Conservation (phyloP, 148 eudicot species). For the Dysphania ambrosioides region DNA sequence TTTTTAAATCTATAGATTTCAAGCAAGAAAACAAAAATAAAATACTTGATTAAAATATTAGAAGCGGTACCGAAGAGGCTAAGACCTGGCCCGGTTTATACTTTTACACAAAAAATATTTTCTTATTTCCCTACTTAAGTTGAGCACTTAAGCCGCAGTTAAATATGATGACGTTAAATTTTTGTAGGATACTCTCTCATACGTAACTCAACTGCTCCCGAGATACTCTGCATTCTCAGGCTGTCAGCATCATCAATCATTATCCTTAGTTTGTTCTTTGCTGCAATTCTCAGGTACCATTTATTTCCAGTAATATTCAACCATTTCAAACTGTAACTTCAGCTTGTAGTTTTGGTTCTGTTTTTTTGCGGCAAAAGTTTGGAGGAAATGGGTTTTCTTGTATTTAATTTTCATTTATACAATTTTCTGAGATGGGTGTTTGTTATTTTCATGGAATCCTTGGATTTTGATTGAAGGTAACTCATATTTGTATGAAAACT, state of each 20-base stretch:
- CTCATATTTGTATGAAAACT: constrained; percentile 8
- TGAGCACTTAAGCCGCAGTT: too few relatives aligned
- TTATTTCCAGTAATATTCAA: constrained; percentile 11
- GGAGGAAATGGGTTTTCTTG: constrained; percentile 16
- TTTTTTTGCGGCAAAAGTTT: constrained; percentile 5
- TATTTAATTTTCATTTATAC: background rate
- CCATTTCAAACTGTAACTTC: constrained; percentile 16
- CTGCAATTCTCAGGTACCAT: background rate
- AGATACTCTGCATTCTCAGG: constrained; percentile 15
- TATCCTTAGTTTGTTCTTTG: constrained; percentile 7
- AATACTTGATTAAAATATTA: too few relatives aligned
- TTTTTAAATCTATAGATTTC: too few relatives aligned
- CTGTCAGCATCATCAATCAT: constrained; percentile 18
- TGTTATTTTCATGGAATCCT: constrained; percentile 19
- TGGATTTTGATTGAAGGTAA: constrained; percentile 2
- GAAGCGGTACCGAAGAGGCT: too few relatives aligned
- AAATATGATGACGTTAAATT: too few relatives aligned
- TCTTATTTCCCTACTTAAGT: too few relatives aligned
- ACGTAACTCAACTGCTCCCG: constrained; percentile 11
- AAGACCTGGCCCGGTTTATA: too few relatives aligned
- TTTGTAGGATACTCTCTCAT: background rate
- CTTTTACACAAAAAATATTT: too few relatives aligned
- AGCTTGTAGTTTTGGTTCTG: background rate
- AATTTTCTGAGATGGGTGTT: constrained; percentile 3
- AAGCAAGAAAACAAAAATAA: too few relatives aligned